Evolutionary conservation across 2,329 filamentous ascomycete species (phyloP).

Genomic region (Diaporthe humulicola): DNA sequence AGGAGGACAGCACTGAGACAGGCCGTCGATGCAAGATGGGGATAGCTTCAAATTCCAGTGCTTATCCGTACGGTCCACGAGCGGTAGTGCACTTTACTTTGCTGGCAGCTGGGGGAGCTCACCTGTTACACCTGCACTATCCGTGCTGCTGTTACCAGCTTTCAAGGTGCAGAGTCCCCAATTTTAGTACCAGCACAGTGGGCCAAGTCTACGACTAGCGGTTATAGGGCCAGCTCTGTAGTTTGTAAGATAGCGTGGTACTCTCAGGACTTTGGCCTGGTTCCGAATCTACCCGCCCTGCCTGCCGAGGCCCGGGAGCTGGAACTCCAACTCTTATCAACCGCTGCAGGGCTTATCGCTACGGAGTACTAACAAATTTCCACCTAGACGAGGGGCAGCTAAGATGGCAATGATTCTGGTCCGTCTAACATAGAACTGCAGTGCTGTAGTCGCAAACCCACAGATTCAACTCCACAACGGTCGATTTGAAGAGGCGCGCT

Average conservation of each 20-base stretch:
- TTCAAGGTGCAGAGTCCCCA: slow-evolving; percentile 3
- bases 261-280: not conserved
- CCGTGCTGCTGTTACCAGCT: slow-evolving; percentile 2
- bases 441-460: not conserved
- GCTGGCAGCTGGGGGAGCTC: slow-evolving; percentile 24
- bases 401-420: slow-evolving; percentile 11
- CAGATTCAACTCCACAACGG: not conserved
- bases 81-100: slow-evolving; percentile 8
- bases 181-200: not conserved
- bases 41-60: slow-evolving; percentile 31
- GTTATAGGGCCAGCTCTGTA: not conserved
- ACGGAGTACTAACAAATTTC: slow-evolving; percentile 34
- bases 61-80: slow-evolving; percentile 10
- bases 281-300: slow-evolving; percentile 21
- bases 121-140: slow-evolving; percentile 8
- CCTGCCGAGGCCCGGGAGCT: slow-evolving; percentile 21
- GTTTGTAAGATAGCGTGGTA: not conserved
- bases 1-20: slow-evolving; percentile 32
- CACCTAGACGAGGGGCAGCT: slow-evolving; percentile 30
- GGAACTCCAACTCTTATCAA: slow-evolving; percentile 15
- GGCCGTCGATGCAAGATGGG: slow-evolving; percentile 23
- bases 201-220: not conserved
- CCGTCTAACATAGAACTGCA: not conserved
- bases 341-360: slow-evolving; percentile 8
- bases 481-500: not conserved